These are phyloP conservation scores for Ministeria vibrans DNA, from an alignment of 78 protist species.

Conservation along the genomic window DNA sequence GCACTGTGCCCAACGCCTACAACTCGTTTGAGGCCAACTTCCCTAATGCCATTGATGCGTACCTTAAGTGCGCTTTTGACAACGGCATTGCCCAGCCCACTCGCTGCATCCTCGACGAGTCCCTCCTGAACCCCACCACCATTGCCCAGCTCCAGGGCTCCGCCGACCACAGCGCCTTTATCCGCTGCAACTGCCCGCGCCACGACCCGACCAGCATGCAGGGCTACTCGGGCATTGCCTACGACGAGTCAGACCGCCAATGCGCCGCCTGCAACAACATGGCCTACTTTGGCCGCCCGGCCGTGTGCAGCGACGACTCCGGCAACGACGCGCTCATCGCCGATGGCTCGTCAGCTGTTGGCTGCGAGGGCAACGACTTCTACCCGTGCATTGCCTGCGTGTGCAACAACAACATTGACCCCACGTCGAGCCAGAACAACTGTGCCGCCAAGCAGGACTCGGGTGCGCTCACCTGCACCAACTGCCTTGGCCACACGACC, in stretches of 20 bases:
- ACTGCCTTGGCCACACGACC: background rate
- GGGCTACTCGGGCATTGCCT: background rate
- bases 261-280: background rate
- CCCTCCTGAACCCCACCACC: background rate
- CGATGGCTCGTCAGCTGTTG: background rate
- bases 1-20: background rate
- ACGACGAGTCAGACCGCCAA: background rate
- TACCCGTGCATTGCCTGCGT: background rate
- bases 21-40: too few relatives aligned
- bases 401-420: constrained; percentile 9
- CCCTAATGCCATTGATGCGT: background rate
- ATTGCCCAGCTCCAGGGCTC: background rate
- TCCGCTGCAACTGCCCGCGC: constrained; percentile 3
- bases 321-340: background rate
- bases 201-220: background rate
- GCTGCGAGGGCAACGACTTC: too few relatives aligned
- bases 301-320: background rate
- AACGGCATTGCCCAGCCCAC: background rate
- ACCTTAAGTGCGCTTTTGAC: background rate
- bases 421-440: background rate
- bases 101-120: background rate
- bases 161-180: background rate
- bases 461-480: background rate
- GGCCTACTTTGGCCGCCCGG: constrained; percentile 4
- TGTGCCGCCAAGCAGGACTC: background rate